Conservation (phyloP, 1,284 basidiomycete genomes). For the Pterulicium gracile region DNA sequence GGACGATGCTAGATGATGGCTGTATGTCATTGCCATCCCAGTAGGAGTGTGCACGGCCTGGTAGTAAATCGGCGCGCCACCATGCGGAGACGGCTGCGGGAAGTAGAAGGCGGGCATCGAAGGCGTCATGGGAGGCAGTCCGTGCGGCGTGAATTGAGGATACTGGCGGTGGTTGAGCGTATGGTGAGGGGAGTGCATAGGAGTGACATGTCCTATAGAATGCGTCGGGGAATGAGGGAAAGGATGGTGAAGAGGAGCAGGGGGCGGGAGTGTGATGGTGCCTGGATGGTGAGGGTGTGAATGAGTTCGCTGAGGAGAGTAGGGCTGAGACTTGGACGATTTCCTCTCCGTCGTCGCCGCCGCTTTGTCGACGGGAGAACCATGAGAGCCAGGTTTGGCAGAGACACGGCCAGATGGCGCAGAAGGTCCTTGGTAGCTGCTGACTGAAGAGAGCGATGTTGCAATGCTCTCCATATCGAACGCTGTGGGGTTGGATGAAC, state of each 20-base stretch:
- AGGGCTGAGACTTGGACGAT: slow-evolving; percentile 5
- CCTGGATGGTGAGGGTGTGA: slow-evolving; percentile 51
- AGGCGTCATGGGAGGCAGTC: slow-evolving; percentile 66
- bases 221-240: slow-evolving; percentile 23
- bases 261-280: slow-evolving; percentile 58
- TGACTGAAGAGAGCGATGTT: background rate
- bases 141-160: slow-evolving; percentile 48
- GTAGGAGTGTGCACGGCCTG: slow-evolving; percentile 10
- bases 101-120: slow-evolving; percentile 74
- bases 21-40: slow-evolving; percentile 9
- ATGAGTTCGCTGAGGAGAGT: slow-evolving; percentile 27
- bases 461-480: background rate
- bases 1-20: slow-evolving; percentile 11
- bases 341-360: slow-evolving; percentile 11
- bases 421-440: slow-evolving; percentile 2
- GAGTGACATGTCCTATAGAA: slow-evolving; percentile 20
- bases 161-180: slow-evolving; percentile 19
- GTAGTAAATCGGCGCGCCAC: slow-evolving; percentile 9
- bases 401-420: slow-evolving; percentile 5
- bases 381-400: slow-evolving; percentile 3
- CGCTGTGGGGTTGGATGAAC: background rate
- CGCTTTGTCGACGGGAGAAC: too few species aligned
- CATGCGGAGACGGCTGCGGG: slow-evolving; percentile 31
- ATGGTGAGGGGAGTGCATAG: slow-evolving; percentile 27
- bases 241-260: slow-evolving; percentile 25